Evolutionary conservation across 2,329 filamentous ascomycete species (phyloP).

Genomic region (Pseudonectria foliicola): DNA sequence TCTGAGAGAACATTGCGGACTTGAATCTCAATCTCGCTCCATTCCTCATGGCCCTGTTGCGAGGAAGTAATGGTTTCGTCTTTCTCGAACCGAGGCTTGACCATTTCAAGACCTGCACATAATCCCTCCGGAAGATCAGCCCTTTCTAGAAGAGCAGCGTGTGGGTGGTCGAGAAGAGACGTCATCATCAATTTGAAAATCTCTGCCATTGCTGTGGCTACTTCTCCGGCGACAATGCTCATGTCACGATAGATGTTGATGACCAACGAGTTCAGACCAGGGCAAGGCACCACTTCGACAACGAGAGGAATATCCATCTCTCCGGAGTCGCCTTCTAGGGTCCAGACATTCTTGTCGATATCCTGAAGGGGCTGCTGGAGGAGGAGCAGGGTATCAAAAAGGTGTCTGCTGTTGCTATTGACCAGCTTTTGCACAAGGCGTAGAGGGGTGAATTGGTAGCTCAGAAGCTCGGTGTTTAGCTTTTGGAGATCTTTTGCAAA

Average conservation of each 20-base stretch:
- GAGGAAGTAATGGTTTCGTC: slow-evolving; percentile 4
- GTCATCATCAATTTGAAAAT: slow-evolving; percentile 25
- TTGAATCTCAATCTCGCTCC: slow-evolving; percentile 43
- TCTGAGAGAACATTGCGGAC: slow-evolving; percentile 51
- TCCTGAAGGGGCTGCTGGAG: slow-evolving; percentile 60
- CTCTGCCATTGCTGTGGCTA: slow-evolving; percentile 22
- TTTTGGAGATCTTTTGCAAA: slow-evolving; percentile 54
- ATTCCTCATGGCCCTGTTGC: slow-evolving; percentile 26
- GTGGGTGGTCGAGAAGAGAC: slow-evolving; percentile 20
- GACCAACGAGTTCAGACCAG: slow-evolving; percentile 42
- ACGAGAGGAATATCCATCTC: slow-evolving; percentile 72
- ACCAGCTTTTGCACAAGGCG: slow-evolving; percentile 57
- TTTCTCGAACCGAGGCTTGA: slow-evolving; percentile 16
- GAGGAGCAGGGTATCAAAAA: slow-evolving; percentile 79
- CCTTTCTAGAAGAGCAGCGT: slow-evolving; percentile 14
- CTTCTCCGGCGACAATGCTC: slow-evolving; percentile 28
- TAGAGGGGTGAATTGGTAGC: slow-evolving; percentile 68
- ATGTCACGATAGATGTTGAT: slow-evolving; percentile 58
- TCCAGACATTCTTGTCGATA: slow-evolving; percentile 51
- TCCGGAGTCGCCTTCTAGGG: slow-evolving; percentile 47
- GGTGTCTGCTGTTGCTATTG: slow-evolving; percentile 35
- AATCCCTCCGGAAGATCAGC: slow-evolving; percentile 17
- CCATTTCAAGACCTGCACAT: slow-evolving; percentile 9
- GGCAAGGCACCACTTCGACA: slow-evolving; percentile 61
- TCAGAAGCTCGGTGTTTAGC: slow-evolving; percentile 53